phyloP scores from a whole-genome alignment of 148 eudicot genomes.

The Nepenthes mirabilis region DNA sequence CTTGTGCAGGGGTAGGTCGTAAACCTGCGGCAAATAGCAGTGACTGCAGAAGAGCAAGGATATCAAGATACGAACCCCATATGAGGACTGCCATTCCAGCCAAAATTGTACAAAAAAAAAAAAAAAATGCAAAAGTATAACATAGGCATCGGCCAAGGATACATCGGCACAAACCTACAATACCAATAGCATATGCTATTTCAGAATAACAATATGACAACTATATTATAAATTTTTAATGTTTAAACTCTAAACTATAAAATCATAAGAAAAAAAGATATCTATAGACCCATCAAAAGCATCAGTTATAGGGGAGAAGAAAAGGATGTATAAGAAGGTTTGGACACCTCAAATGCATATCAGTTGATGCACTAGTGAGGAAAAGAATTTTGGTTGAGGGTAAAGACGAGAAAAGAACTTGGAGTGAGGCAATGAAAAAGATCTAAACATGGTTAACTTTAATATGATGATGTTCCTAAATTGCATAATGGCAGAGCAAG shows the following conservation, averaged over 20 bases:
- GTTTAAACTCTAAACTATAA: neutral
- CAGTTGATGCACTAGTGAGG: too few species aligned
- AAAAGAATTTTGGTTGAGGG: too few species aligned
- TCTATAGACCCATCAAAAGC: neutral
- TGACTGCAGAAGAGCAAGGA: slow-evolving; percentile 76
- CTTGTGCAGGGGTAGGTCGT: slow-evolving; percentile 99
- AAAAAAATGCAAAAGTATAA: neutral
- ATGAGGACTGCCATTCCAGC: slow-evolving; percentile 3
- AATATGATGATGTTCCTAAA: too few species aligned
- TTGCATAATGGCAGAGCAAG: too few species aligned
- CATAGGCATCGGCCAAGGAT: neutral
- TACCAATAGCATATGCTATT: neutral
- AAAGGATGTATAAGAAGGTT: too few species aligned
- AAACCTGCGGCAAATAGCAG: slow-evolving; percentile 99
- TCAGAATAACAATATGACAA: neutral
- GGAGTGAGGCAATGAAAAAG: too few species aligned
- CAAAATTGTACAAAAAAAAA: neutral
- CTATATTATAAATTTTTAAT: neutral
- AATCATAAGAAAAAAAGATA: neutral
- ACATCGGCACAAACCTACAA: neutral
- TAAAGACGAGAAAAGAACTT: too few species aligned
- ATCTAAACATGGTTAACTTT: too few species aligned
- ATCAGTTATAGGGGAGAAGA: too few species aligned
- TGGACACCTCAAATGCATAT: too few species aligned
- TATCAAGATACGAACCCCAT: slow-evolving; percentile 14